Evolutionary conservation across 2,329 filamentous ascomycete genomes (phyloP).

Genomic region (Paraphoma sp.): DNA sequence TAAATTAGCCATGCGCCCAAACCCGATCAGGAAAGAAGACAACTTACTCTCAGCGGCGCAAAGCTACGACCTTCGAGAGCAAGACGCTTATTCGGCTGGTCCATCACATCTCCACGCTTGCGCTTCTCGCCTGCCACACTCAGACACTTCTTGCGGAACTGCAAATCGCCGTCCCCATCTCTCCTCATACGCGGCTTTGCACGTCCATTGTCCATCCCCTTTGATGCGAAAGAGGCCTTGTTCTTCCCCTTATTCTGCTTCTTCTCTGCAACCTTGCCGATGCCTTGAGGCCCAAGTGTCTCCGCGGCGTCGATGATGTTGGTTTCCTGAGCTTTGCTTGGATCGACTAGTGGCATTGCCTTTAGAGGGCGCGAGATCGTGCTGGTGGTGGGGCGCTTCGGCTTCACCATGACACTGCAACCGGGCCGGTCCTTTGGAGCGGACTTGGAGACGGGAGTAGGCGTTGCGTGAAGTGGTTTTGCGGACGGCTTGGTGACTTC

Average conservation of each 20-base stretch:
- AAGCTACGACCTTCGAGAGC: conserved; percentile 4
- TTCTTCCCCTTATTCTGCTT: neutral
- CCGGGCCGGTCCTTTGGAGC: neutral
- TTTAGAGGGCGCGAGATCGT: neutral
- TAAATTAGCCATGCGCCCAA: neutral
- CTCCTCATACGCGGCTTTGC: neutral
- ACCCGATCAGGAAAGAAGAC: neutral
- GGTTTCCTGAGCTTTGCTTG: neutral
- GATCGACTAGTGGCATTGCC: neutral
- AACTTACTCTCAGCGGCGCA: conserved; percentile 1
- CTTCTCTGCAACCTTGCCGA: neutral
- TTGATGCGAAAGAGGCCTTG: neutral
- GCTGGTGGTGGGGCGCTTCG: neutral
- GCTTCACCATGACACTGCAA: neutral
- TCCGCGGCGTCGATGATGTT: neutral
- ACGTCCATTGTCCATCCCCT: neutral
- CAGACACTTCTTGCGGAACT: neutral
- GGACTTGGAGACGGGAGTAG: neutral
- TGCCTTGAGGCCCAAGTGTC: neutral
- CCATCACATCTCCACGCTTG: conserved; percentile 1
- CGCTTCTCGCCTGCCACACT: conserved; percentile 1
- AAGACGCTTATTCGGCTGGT: neutral
- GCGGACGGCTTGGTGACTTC: neutral
- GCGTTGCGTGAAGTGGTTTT: neutral
- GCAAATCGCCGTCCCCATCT: neutral